Base-by-base conservation (phyloP, 78 protist species). In the Cavenderia fasciculata region DNA sequence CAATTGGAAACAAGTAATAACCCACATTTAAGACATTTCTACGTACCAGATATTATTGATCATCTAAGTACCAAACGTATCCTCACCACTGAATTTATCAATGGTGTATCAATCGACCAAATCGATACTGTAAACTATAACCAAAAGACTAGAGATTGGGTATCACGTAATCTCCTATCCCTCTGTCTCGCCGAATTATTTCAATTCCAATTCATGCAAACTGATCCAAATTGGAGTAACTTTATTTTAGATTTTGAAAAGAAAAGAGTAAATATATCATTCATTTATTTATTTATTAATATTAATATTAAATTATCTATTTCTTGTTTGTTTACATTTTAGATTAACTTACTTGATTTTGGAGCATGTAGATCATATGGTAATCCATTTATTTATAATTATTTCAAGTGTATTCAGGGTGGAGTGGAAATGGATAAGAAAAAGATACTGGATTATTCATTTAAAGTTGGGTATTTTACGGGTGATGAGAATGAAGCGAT, bases 211-310 rank as follows among this genome's bases (percentile, higher is more conserved):
- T 75, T 71, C n/a, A 96, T 97, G 98, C 96, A 97, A 79, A 92
- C 95, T 21, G 98, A 97, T 49, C 98, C 98, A 11, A 96, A 97
- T 59, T 97, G 93, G 94, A 41, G 90, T 29, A 97, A 97, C 47
- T 97, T 95, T 38, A 52, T 97, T 21, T 93, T 95, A 51, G 96
- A 95, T 5, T 78, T 61, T n/a, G 74, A 68, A 31, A 74, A 65
- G 0, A 72, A 69, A 23, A 52, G 85, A 47, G 92, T 43, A 65
- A n/a, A n/a, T 78, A n/a, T 33, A 18, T 11, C 4, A 8, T 8
- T 59, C 11, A 52, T 11, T 14, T 12, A 52, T 12, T 52, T 12
- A 16, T 3, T 74, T 57, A 52, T 51, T 31, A 44, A 10, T 8
- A 27, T 23, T 31, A 27, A 61, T 7, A 5, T 16, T 11, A 2